Base-by-base conservation (phyloP, 257 asterid genomes). In the Solanum chilense region DNA sequence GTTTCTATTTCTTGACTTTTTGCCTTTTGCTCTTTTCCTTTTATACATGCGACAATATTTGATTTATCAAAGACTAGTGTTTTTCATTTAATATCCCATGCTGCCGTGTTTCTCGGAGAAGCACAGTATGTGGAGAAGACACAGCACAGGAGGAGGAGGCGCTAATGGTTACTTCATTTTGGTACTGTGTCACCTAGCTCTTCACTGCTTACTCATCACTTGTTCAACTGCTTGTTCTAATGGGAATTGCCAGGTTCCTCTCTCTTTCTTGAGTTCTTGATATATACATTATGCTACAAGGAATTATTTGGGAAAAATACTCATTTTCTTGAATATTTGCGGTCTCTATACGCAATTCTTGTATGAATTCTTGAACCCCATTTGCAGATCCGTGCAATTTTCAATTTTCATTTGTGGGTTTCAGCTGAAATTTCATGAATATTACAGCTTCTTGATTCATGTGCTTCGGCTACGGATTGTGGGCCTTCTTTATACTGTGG, bases 401-500 rank as follows among this genome's bases (percentile, higher is more conserved):
- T 85, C 31, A 58, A 5, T 35, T 68, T 80, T 42, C 62, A 76
- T 81, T 58, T 69, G 25, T 83, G 68, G 62, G 73, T 86, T 88
- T 85, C 62, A 80, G 83, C 91, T 90, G 71, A 91, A 91, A 84
- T 91, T 31, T 42, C 21, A 62, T 75, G 39, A 68, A 85, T 82
- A 75, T 87, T 86, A 86, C 98, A 97, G 98, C 93, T 94, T 89
- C 92, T 92, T 37, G 95, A 94, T 39, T 92, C 96, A 5, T 95
- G 98, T 88, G 90, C 96, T 42, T 47, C 97, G 68, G 90, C 97
- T 52, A 91, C 92, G 39, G 98, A 97, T 85, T 97, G 98, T 89
- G 98, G 96, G 81, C 84, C 91, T 47, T 92, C 96, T 85, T 94
- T 97, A 23, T 95, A 94, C 94, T 97, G 98, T 88, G 99, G 98